phyloP scores from a whole-genome alignment of 1,284 basidiomycete species.

The Cerrena zonata region DNA sequence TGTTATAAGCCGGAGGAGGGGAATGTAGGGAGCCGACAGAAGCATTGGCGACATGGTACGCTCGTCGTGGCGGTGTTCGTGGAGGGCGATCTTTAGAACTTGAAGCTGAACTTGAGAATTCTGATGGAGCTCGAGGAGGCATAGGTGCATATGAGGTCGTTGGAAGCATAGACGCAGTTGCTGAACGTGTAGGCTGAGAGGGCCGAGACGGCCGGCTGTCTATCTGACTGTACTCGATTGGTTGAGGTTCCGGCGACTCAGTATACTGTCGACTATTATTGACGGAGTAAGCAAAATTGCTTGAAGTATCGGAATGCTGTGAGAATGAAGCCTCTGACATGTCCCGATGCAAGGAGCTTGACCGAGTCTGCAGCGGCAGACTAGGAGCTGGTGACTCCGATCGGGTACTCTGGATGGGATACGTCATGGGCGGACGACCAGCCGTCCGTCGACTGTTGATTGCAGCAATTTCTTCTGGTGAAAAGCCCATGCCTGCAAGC shows the following conservation, averaged over 20 bases:
- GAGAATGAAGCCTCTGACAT: conserved; percentile 16
- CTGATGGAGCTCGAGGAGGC: conserved; percentile 7
- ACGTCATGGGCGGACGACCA: conserved; percentile 29
- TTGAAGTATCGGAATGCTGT: not conserved
- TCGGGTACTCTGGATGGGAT: conserved; percentile 18
- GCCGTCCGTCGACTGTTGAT: conserved; percentile 49
- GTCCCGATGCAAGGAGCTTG: conserved; percentile 18
- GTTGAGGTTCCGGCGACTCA: not conserved
- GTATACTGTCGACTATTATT: not conserved
- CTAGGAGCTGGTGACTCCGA: conserved; percentile 16
- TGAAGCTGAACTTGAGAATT: not conserved
- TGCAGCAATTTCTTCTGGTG: conserved; percentile 59
- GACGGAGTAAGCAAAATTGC: not conserved
- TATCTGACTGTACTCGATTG: not conserved
- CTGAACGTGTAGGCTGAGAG: not conserved
- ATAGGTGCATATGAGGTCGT: not conserved
- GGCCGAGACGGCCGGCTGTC: not conserved
- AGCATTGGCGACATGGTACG: conserved; percentile 26
- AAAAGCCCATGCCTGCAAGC: conserved; percentile 54
- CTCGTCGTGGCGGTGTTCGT: conserved; percentile 21
- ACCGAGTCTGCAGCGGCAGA: conserved; percentile 12
- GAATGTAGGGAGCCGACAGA: conserved; percentile 22
- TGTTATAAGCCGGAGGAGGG: conserved; percentile 27
- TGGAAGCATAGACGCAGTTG: not conserved
- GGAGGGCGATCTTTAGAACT: conserved; percentile 22